phyloP scores from a whole-genome alignment of 345 rosid genomes.

The Populus simonii region DNA sequence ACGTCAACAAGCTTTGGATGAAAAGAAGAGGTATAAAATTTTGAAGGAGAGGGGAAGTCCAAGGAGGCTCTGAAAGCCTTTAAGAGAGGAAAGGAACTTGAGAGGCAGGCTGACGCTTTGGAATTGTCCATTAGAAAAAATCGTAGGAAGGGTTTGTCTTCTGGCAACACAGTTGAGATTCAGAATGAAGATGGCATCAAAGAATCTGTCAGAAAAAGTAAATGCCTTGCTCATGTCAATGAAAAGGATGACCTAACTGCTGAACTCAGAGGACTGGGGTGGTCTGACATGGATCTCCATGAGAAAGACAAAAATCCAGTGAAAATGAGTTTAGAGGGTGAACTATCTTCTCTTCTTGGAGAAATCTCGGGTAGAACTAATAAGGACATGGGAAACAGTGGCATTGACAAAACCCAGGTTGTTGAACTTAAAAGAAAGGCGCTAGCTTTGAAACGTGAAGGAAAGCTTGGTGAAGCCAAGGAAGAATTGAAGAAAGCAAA shows the following conservation, averaged over 20 bases:
- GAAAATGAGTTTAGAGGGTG: conserved; percentile 73
- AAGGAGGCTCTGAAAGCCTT: conserved; percentile 85
- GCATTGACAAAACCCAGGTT: conserved; percentile 55
- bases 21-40: conserved; percentile 61
- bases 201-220: conserved; percentile 47
- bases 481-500: conserved; percentile 90
- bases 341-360: conserved; percentile 69
- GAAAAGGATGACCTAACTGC: conserved; percentile 58
- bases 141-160: conserved; percentile 43
- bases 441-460: conserved; percentile 78
- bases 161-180: conserved; percentile 30
- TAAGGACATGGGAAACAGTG: conserved; percentile 27
- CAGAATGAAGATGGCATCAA: conserved; percentile 38
- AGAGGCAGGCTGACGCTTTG: conserved; percentile 80
- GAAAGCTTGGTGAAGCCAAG: conserved; percentile 93
- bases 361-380: conserved; percentile 42
- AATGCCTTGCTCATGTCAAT: conserved; percentile 33
- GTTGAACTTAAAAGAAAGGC: conserved; percentile 76
- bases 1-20: conserved; percentile 70
- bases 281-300: conserved; percentile 64
- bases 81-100: conserved; percentile 92
- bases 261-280: conserved; percentile 76
- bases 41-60: conserved; percentile 76
- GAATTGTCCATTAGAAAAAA: conserved; percentile 57
- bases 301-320: conserved; percentile 49